Evolutionary conservation across 306 rosid species (phyloP).

Genomic region (Quercus dentata): DNA sequence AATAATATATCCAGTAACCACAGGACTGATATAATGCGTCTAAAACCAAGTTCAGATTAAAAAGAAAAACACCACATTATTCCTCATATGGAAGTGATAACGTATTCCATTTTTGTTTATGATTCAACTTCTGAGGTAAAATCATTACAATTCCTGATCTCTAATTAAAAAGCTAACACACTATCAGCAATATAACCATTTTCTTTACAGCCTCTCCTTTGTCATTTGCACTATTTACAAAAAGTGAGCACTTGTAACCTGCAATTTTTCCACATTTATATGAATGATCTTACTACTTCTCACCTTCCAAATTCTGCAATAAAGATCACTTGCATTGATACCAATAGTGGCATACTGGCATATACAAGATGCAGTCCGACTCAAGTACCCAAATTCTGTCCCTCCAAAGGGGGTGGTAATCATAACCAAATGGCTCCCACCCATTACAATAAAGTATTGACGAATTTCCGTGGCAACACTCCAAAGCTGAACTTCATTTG

Average conservation of each 20-base stretch:
- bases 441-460: not conserved
- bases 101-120: not conserved
- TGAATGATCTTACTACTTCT: not conserved
- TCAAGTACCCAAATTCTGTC: constrained; percentile 1
- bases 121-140: not conserved
- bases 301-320: not conserved
- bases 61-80: not conserved
- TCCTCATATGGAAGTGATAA: not conserved
- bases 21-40: not conserved
- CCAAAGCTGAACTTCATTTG: not conserved
- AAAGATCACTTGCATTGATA: not conserved
- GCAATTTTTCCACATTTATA: not conserved
- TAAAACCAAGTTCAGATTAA: not conserved
- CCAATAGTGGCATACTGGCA: not conserved
- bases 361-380: not conserved
- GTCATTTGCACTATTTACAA: not conserved
- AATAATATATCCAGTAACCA: too few relatives aligned
- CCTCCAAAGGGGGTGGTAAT: not conserved
- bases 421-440: not conserved
- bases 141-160: not conserved
- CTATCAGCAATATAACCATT: not conserved
- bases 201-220: not conserved
- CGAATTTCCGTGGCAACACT: not conserved
- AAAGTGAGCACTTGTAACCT: not conserved
- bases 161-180: not conserved